A percentile compares a stretch with the other conserved stretches of the same genome.
phyloP scores from a whole-genome alignment of 2,329 filamentous ascomycete genomes.

The Thermoascus crustaceus region DNA sequence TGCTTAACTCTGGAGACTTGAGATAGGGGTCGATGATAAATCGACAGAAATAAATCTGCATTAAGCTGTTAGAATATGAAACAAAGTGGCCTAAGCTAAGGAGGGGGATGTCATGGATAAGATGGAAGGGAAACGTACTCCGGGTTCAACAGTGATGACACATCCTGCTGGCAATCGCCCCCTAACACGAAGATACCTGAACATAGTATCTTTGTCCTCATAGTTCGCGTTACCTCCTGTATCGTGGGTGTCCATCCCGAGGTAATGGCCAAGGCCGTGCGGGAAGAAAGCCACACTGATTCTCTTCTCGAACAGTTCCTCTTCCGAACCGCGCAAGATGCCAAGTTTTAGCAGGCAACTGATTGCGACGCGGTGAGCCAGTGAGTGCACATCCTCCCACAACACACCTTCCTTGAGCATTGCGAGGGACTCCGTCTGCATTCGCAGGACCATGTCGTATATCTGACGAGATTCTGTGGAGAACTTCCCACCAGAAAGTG shows the following conservation, averaged over 20 bases:
- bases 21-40: slow-evolving; percentile 82
- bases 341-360: slow-evolving; percentile 63
- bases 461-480: slow-evolving; percentile 61
- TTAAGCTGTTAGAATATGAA: slow-evolving; percentile 4
- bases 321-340: slow-evolving; percentile 56
- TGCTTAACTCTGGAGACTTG: slow-evolving; percentile 59
- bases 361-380: slow-evolving; percentile 65
- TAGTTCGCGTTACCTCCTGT: slow-evolving; percentile 72
- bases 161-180: slow-evolving; percentile 66
- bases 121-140: slow-evolving; percentile 45
- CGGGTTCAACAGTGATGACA: slow-evolving; percentile 92
- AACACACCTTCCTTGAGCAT: slow-evolving; percentile 59
- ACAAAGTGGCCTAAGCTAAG: background rate
- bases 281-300: slow-evolving; percentile 89
- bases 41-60: slow-evolving; percentile 75
- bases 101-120: slow-evolving; percentile 3
- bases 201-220: slow-evolving; percentile 71
- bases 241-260: slow-evolving; percentile 91
- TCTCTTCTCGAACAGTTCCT: slow-evolving; percentile 67
- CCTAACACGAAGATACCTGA: slow-evolving; percentile 75
- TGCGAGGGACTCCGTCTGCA: slow-evolving; percentile 69
- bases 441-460: slow-evolving; percentile 68
- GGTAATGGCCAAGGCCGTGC: slow-evolving; percentile 81
- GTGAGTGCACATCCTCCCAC: slow-evolving; percentile 64
- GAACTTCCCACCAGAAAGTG: slow-evolving; percentile 64